Evolutionary conservation across 2,329 filamentous ascomycete species (phyloP).

Genomic region (Neospermospora avenae): DNA sequence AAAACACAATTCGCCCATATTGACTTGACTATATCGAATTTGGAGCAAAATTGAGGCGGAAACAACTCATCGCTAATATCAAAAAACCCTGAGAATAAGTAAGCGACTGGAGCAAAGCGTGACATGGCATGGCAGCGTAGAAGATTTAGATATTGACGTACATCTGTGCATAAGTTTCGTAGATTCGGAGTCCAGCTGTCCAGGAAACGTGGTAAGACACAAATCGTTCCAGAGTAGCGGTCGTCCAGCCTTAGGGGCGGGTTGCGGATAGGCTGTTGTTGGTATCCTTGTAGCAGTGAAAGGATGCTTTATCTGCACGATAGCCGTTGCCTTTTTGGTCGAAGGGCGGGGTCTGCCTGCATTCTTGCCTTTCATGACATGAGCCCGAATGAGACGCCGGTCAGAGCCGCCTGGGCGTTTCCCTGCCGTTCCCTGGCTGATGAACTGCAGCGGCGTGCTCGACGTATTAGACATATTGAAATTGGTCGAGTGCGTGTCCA

Average conservation of each 20-base stretch:
- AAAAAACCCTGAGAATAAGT: neutral
- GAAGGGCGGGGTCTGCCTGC: neutral
- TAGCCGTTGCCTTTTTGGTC: neutral
- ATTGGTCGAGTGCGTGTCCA: neutral
- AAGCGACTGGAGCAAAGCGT: neutral
- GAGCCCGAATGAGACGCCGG: neutral
- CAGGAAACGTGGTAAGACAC: neutral
- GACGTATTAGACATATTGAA: neutral
- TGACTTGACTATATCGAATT: neutral
- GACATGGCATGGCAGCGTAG: neutral
- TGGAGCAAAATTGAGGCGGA: neutral
- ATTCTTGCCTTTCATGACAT: neutral
- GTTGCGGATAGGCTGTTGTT: neutral
- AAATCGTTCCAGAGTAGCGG: neutral
- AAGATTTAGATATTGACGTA: neutral
- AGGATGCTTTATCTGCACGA: neutral
- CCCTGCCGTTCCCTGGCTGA: neutral
- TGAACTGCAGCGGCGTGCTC: neutral
- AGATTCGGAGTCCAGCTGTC: neutral
- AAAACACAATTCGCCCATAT: neutral
- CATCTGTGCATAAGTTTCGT: neutral
- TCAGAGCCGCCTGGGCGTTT: neutral
- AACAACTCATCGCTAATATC: neutral
- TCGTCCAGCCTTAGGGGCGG: neutral
- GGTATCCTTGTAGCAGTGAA: neutral